phyloP scores from a whole-genome alignment of 257 asterid species.

The Nemophila menziesii region DNA sequence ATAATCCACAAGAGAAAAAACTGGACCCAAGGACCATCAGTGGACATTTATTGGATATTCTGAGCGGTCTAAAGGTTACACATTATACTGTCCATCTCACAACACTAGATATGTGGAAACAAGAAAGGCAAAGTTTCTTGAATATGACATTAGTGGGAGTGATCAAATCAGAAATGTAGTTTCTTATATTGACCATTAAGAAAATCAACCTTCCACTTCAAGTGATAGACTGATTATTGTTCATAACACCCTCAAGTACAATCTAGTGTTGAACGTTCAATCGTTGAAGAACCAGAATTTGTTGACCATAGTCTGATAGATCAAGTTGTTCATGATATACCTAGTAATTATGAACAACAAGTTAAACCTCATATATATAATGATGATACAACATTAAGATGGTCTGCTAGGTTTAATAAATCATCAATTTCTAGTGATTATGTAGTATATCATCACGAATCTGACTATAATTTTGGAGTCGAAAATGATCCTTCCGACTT shows the following conservation, averaged over 20 bases:
- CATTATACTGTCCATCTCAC: no score
- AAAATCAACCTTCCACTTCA: no score
- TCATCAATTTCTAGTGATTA: constrained; percentile 7
- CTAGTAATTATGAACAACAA: background rate
- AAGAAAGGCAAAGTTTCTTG: no score
- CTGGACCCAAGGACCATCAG: no score
- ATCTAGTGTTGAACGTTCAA: constrained; percentile 1
- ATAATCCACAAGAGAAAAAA: no score
- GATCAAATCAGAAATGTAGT: no score
- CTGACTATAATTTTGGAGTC: background rate
- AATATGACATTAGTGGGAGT: no score
- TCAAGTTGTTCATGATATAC: constrained; percentile 1
- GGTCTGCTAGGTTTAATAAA: background rate
- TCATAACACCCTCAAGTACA: background rate
- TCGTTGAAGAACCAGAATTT: constrained; percentile 9
- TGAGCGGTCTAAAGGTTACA: no score
- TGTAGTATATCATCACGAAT: constrained; percentile 4
- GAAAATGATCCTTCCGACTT: constrained; percentile 1
- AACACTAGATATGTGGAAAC: no score
- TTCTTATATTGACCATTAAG: no score
- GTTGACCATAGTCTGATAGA: constrained; percentile 3
- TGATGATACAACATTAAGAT: background rate
- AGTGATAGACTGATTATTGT: no score
- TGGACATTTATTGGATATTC: no score
- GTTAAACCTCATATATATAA: background rate